Conservation (phyloP, 164 flowering plant genomes). For the Hamamelis virginiana region DNA sequence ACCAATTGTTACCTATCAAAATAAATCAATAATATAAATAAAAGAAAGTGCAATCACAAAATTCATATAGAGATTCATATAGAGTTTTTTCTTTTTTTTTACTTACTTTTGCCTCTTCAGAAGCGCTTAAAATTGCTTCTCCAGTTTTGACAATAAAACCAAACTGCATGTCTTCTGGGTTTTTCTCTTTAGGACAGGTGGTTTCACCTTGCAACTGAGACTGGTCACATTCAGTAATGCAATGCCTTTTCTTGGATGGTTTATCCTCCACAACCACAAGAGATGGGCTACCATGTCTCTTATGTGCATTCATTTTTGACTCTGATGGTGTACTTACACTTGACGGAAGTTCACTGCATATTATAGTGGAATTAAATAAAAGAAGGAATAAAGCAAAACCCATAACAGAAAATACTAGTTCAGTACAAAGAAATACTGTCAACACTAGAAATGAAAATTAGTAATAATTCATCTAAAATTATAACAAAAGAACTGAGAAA, state of each 20-base stretch:
- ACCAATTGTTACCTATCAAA: conserved; percentile 32
- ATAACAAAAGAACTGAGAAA: neutral
- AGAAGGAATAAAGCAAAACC: neutral
- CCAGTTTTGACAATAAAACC: conserved; percentile 17
- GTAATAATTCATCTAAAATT: neutral
- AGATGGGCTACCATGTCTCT: conserved; percentile 55
- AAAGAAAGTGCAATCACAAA: neutral
- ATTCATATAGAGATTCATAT: neutral
- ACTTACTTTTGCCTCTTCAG: conserved; percentile 22
- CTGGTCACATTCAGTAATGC: conserved; percentile 12
- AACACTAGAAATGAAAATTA: neutral
- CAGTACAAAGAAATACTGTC: neutral
- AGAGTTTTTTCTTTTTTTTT: neutral
- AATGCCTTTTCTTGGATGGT: conserved; percentile 42
- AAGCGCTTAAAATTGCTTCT: conserved; percentile 15
- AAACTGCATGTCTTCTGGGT: conserved; percentile 21
- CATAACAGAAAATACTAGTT: neutral
- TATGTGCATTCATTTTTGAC: conserved; percentile 32
- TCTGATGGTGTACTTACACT: conserved; percentile 29
- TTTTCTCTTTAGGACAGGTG: conserved; percentile 19
- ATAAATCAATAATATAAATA: neutral
- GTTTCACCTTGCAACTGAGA: conserved; percentile 20
- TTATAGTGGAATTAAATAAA: neutral
- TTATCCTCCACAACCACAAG: conserved; percentile 31
- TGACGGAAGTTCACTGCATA: conserved; percentile 50